Base-by-base conservation (phyloP, 179 eudicot species). In the Beta corolliflora region DNA sequence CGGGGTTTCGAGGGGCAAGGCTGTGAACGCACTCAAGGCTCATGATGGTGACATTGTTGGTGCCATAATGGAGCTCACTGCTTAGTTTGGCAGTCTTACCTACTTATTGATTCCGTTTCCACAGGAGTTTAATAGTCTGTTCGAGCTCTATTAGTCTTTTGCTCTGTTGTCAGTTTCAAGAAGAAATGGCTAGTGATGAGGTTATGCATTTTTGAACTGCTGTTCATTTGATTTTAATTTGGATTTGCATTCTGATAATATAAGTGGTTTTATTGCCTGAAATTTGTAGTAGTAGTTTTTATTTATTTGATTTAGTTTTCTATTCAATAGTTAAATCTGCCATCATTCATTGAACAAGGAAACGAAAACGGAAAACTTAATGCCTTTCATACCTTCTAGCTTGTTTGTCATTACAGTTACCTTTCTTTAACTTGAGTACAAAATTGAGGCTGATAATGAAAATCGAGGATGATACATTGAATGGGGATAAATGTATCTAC, bases 41-140 rank as follows among this genome's bases (percentile, higher is more conserved):
- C 82, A 85, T 82, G 79, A 84, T 44, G 97, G 98, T 23, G 98
- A 93, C 87, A 93, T 92, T 55, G 97, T 93, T 72, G 87, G 93
- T 75, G 97, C 98, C 21, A 93, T 92, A 77, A 93, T 92, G 97
- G 97, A 91, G 90, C 90, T 92, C 76, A 92, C 97, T 25, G 91
- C 88, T 72, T 93, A 86, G 86, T 77, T 71, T 11, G 73, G 71
- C 78, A 41, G 45, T 15, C 73, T 82, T 76, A 72, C 50, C 61
- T 75, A 18, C 61, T 58, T 23, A 71, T 10, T 73, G 59, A 73
- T 52, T 63, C 68, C 64, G 16, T 4, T 29, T 65, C 41, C 25
- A 52, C 56, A 44, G 61, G 77, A 84, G 77, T 52, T 21, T 29
- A 41, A 45, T 66, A 36, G 55, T 61, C 63, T 61, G 61, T 69